phyloP scores from a whole-genome alignment of 768 basidiomycete species.

The Boletus vermiculosoides region DNA sequence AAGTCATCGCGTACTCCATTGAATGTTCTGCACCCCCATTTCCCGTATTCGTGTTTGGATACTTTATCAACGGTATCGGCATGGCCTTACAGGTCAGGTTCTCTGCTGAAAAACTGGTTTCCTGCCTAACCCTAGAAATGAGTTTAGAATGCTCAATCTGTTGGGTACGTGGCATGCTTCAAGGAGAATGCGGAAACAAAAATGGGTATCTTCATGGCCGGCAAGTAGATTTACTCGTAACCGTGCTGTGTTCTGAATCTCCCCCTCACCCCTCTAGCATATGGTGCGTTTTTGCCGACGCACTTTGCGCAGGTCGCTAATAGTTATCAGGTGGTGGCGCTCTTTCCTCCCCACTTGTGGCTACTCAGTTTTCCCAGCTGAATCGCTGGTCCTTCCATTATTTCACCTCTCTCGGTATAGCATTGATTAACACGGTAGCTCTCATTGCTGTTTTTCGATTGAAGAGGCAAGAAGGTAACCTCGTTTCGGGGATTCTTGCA shows the following conservation, averaged over 20 bases:
- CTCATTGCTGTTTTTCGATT: constrained; percentile 60
- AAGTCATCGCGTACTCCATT: constrained; percentile 53
- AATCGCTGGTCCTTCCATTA: constrained; percentile 42
- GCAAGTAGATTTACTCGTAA: constrained; percentile 1
- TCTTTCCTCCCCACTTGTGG: constrained; percentile 49
- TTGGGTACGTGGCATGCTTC: constrained; percentile 64
- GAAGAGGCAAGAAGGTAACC: constrained; percentile 62
- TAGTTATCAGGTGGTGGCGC: constrained; percentile 42
- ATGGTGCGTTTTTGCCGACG: constrained; percentile 6
- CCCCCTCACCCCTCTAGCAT: background rate
- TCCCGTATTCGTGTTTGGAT: constrained; percentile 55
- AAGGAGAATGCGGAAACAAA: constrained; percentile 56
- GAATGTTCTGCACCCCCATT: constrained; percentile 60
- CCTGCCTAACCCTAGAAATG: background rate
- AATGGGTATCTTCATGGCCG: constrained; percentile 67
- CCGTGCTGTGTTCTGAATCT: background rate
- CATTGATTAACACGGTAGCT: constrained; percentile 50
- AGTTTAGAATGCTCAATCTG: constrained; percentile 65
- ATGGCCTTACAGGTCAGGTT: constrained; percentile 41
- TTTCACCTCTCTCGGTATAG: constrained; percentile 60
- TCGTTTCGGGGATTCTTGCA: background rate
- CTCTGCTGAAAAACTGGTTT: background rate
- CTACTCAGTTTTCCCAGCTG: constrained; percentile 49
- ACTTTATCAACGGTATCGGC: constrained; percentile 50
- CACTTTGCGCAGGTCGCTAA: background rate